A percentile compares a stretch with the other conserved stretches of the same genome.
phyloP scores from a whole-genome alignment of 2,329 filamentous ascomycete genomes.

The Septoria petroselini region DNA sequence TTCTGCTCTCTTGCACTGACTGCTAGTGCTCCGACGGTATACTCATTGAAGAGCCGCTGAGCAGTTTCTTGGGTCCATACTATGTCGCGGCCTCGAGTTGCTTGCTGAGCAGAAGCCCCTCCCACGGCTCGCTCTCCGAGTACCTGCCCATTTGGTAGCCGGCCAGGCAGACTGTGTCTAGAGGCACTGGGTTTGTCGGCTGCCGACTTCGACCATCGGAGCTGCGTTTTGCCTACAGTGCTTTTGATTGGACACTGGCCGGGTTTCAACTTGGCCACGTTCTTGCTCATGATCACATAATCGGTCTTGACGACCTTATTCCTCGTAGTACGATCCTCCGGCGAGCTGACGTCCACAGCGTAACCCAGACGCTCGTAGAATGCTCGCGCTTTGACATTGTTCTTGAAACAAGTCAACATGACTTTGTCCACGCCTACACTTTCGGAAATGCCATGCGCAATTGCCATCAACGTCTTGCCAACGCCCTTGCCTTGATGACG shows the following conservation, averaged over 20 bases:
- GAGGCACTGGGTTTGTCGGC: not conserved
- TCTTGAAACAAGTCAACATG: conserved; percentile 71
- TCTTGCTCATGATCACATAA: conserved; percentile 55
- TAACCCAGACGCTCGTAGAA: conserved; percentile 64
- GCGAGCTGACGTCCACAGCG: conserved; percentile 52
- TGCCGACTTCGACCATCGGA: not conserved
- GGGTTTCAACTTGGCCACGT: not conserved
- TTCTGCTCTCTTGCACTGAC: too few relatives aligned
- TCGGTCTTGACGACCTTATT: conserved; percentile 50
- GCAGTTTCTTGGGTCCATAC: too few relatives aligned
- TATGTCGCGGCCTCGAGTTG: too few relatives aligned
- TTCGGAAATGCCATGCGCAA: conserved; percentile 54
- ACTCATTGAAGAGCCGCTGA: too few relatives aligned
- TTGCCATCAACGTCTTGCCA: conserved; percentile 57
- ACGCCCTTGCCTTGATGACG: conserved; percentile 61
- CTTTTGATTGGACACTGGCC: not conserved
- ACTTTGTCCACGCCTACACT: conserved; percentile 60
- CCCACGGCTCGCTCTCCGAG: too few relatives aligned
- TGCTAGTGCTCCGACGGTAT: too few relatives aligned
- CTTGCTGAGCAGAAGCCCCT: too few relatives aligned
- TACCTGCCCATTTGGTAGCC: too few relatives aligned
- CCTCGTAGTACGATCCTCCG: conserved; percentile 48
- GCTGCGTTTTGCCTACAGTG: not conserved
- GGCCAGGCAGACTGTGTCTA: too few relatives aligned
- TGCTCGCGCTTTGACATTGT: conserved; percentile 55